Base-by-base conservation (phyloP, 2,329 filamentous ascomycete species). In the Grosmannia penicillata region DNA sequence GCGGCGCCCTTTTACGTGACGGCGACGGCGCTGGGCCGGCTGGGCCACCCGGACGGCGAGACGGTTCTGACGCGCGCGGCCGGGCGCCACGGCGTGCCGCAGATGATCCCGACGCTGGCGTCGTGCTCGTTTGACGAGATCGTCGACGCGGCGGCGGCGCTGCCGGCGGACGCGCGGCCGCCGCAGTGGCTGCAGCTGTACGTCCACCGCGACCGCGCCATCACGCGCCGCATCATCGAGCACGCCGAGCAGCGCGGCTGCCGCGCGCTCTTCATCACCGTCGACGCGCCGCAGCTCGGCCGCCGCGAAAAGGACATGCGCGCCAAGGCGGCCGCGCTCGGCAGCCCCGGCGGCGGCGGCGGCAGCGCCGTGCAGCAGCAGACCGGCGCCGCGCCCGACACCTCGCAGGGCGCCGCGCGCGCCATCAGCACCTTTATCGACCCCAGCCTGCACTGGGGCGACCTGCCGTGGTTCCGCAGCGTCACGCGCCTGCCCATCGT, bases 111-210 rank as follows among this genome's bases (percentile, higher is more conserved):
- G 2, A 98, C 91, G 4, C 70, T 98, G 7, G 91, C 91, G 3
- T 95, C 86, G 3, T 96, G 91, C 65, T 91, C 86, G 1, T 95
- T 98, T 51, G 91, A 98, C 62, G 89, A 98, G 61, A 94, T 98
- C 43, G 67, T 93, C 47, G 91, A 96, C 57, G 91, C 87, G 15
- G 73, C 70, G 23, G 39, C 32, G 25, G 14, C 34, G 13, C 13
- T 36, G 18, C 18, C 14, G 24, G 26, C 26, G 24, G 33, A 21
- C 33, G 15, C 72, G 32, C 87, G 95, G 58, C 40, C 45, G 26
- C 76, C 86, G 5, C 91, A 96, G 60, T 98, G 91, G 91, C 67
- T 98, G 48, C 91, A 98, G 62, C 74, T 98, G 1, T 93, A 95
- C 61, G 84, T 98, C 49, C 98, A 98, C 72, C 91, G 93, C 59